Conservation (phyloP, 1,284 basidiomycete genomes). For the Earliella scabrosa region DNA sequence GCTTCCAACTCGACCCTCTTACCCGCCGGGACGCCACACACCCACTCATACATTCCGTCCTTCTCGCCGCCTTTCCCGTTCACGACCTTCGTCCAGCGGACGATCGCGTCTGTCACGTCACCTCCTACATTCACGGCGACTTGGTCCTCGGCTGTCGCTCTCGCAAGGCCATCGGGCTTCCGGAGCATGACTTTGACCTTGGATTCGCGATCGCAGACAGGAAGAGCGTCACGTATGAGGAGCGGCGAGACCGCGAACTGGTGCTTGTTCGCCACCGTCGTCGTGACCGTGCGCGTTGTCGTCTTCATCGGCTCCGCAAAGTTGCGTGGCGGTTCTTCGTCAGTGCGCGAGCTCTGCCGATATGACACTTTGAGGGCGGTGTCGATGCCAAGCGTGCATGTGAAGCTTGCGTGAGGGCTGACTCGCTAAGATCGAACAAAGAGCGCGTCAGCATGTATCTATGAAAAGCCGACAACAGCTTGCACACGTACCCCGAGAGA, state of each 20-base stretch:
- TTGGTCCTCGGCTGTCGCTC: slow-evolving; percentile 46
- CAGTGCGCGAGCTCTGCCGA: slow-evolving; percentile 41
- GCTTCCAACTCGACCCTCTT: slow-evolving; percentile 45
- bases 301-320: background rate
- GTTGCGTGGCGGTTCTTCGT: slow-evolving; percentile 30
- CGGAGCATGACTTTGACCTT: slow-evolving; percentile 43
- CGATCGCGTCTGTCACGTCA: slow-evolving; percentile 9
- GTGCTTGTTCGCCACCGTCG: slow-evolving; percentile 30
- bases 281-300: background rate
- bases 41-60: slow-evolving; percentile 36
- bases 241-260: slow-evolving; percentile 23
- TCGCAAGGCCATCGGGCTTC: slow-evolving; percentile 50
- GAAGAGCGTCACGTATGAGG: slow-evolving; percentile 1
- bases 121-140: slow-evolving; percentile 30
- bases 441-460: slow-evolving; percentile 52
- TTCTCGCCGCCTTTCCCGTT: slow-evolving; percentile 30
- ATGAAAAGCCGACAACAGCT: too few relatives aligned
- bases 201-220: slow-evolving; percentile 3
- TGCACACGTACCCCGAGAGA: slow-evolving; percentile 43
- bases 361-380: slow-evolving; percentile 50
- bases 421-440: slow-evolving; percentile 13
- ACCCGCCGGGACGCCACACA: slow-evolving; percentile 28
- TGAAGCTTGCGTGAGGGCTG: slow-evolving; percentile 48
- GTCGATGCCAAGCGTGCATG: slow-evolving; percentile 56
- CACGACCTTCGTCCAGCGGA: slow-evolving; percentile 28